Evolutionary conservation across 2,329 filamentous ascomycete genomes (phyloP).

Genomic region (Bertia moriformis): DNA sequence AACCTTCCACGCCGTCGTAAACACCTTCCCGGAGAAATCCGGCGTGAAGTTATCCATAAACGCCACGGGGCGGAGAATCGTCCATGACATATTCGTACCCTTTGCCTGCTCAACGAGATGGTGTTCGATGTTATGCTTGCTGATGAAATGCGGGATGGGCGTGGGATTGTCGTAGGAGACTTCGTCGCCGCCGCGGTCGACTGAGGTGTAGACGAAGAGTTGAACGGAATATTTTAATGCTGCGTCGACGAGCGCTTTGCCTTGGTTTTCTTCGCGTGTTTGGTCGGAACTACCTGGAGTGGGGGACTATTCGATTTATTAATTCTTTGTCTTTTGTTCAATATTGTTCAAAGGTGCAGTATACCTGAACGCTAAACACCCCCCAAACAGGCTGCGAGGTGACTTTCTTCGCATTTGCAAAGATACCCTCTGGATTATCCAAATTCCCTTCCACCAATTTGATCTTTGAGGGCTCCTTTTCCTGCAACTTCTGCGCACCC

Average conservation of each 20-base stretch:
- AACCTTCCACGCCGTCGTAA: slow-evolving; percentile 9
- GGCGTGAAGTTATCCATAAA: slow-evolving; percentile 41
- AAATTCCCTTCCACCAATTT: slow-evolving; percentile 41
- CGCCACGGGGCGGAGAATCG: slow-evolving; percentile 43
- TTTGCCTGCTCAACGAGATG: slow-evolving; percentile 34
- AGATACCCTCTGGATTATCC: slow-evolving; percentile 31
- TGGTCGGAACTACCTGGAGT: slow-evolving; percentile 17
- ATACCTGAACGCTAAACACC: slow-evolving; percentile 38
- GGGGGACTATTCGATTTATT: too few relatives aligned
- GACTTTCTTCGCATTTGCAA: slow-evolving; percentile 19
- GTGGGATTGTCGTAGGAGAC: slow-evolving; percentile 35
- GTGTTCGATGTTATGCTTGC: slow-evolving; percentile 46
- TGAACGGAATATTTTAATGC: slow-evolving; percentile 35
- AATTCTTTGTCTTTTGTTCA: not conserved
- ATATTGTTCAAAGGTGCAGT: too few relatives aligned
- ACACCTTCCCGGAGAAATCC: slow-evolving; percentile 18
- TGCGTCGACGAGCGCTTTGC: slow-evolving; percentile 41
- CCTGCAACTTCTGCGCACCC: slow-evolving; percentile 28
- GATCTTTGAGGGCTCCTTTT: slow-evolving; percentile 26
- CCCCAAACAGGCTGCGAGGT: slow-evolving; percentile 30
- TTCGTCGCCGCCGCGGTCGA: slow-evolving; percentile 42
- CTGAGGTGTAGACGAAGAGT: slow-evolving; percentile 49
- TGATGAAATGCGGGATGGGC: slow-evolving; percentile 43
- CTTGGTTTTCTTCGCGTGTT: slow-evolving; percentile 28
- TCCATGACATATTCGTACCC: slow-evolving; percentile 35